These are phyloP conservation scores for Artemisia tridentata DNA, from an alignment of 129 eudicot species.

Conservation along the genomic window DNA sequence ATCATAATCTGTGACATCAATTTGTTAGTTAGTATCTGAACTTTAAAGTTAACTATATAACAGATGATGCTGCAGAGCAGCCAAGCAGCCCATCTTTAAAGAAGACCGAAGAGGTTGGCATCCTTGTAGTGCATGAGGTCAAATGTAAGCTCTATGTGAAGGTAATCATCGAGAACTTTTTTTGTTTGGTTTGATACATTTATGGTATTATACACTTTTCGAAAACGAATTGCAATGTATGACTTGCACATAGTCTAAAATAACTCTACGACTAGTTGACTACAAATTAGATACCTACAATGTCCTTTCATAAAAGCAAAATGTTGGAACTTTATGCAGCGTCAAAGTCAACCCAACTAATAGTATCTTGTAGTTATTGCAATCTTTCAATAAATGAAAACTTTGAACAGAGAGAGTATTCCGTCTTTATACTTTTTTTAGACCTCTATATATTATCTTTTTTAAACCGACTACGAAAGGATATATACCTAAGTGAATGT, in stretches of 20 bases:
- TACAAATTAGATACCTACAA: not conserved
- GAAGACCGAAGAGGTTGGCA: slow-evolving; percentile 79
- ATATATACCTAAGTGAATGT: not conserved
- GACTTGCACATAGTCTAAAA: not conserved
- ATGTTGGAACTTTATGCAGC: not conserved
- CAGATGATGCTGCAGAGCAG: slow-evolving; percentile 85
- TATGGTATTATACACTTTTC: not conserved
- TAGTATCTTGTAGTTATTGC: not conserved
- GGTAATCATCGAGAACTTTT: slow-evolving; percentile 44
- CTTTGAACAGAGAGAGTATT: not conserved
- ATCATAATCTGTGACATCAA: not conserved
- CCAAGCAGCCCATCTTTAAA: slow-evolving; percentile 97
- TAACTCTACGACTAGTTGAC: not conserved
- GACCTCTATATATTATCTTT: too few species aligned
- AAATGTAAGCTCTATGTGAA: slow-evolving; percentile 95
- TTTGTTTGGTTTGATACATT: not conserved
- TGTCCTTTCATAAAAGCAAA: not conserved
- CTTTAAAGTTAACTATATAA: slow-evolving; percentile 2
- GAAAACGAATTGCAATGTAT: not conserved
- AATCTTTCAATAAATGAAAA: not conserved
- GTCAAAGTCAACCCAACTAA: not conserved
- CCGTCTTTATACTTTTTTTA: too few species aligned
- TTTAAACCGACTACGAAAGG: not conserved
- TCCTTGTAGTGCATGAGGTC: slow-evolving; percentile 83
- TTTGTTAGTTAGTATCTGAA: not conserved